phyloP scores from a whole-genome alignment of 2,329 filamentous ascomycete species.

The Decorospora gaudefroyi region DNA sequence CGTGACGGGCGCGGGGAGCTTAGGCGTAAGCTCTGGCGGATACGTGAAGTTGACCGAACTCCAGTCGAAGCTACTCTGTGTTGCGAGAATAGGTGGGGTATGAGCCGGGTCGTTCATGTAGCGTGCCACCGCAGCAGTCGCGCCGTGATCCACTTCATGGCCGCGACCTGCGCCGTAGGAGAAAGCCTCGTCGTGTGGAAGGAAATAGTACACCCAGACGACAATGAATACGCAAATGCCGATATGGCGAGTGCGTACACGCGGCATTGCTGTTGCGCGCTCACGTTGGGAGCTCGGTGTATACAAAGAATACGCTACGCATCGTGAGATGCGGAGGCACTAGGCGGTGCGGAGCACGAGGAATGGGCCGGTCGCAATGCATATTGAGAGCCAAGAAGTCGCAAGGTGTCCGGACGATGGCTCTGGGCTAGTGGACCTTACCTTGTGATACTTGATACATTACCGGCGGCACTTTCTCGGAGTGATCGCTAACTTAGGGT shows the following conservation, averaged over 20 bases:
- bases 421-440: not conserved
- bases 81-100: slow-evolving; percentile 30
- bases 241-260: slow-evolving; percentile 37
- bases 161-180: slow-evolving; percentile 7
- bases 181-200: slow-evolving; percentile 24
- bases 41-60: slow-evolving; percentile 35
- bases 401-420: slow-evolving; percentile 17
- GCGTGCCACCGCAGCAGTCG: slow-evolving; percentile 31
- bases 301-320: slow-evolving; percentile 8
- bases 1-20: slow-evolving; percentile 32
- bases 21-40: slow-evolving; percentile 34
- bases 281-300: slow-evolving; percentile 11
- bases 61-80: slow-evolving; percentile 41
- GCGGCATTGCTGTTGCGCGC: slow-evolving; percentile 28
- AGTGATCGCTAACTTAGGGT: too few relatives aligned
- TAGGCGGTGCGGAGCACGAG: not conserved
- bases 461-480: not conserved
- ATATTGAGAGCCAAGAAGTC: slow-evolving; percentile 9
- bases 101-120: slow-evolving; percentile 41
- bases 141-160: slow-evolving; percentile 16
- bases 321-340: slow-evolving; percentile 14
- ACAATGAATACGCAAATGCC: slow-evolving; percentile 32
- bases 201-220: slow-evolving; percentile 35
- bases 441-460: not conserved
- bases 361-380: slow-evolving; percentile 4